Percentiles rank a stretch among this genome's conserved stretches.
Conservation (phyloP, 345 rosid species). For the Euclidium syriacum region DNA sequence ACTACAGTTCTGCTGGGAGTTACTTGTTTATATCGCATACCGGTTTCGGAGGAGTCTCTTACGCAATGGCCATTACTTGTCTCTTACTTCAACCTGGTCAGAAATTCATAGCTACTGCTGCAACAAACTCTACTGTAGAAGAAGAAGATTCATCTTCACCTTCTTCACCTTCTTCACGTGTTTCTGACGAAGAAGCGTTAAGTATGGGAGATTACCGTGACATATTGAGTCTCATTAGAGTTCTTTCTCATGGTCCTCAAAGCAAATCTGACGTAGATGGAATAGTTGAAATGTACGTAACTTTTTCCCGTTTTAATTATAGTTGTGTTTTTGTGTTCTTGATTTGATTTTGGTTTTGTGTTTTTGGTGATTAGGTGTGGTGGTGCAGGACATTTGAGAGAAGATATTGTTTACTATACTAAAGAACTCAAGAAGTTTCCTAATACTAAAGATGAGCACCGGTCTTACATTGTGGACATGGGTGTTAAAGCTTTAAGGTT, state of each 20-base stretch:
- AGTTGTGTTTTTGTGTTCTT: no score
- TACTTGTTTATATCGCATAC: slow-evolving; percentile 93
- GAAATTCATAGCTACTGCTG: slow-evolving; percentile 33
- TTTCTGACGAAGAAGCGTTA: slow-evolving; percentile 68
- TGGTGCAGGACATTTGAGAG: slow-evolving; percentile 87
- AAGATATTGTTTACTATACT: slow-evolving; percentile 64
- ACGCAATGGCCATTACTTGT: slow-evolving; percentile 88
- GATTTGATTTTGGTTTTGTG: slow-evolving; percentile 6
- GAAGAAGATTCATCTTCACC: slow-evolving; percentile 35
- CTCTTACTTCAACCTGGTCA: slow-evolving; percentile 59
- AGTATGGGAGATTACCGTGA: slow-evolving; percentile 94
- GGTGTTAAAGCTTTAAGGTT: slow-evolving; percentile 89
- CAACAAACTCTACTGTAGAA: slow-evolving; percentile 22
- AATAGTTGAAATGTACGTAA: slow-evolving; percentile 54
- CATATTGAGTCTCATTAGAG: slow-evolving; percentile 93
- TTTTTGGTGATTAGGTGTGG: slow-evolving; percentile 69
- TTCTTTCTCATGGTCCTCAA: slow-evolving; percentile 79
- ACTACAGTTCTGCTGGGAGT: slow-evolving; percentile 56
- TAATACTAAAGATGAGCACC: slow-evolving; percentile 55
- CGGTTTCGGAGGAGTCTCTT: slow-evolving; percentile 87
- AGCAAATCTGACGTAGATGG: slow-evolving; percentile 88
- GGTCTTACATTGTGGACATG: slow-evolving; percentile 62
- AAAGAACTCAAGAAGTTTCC: slow-evolving; percentile 55
- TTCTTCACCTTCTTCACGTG: slow-evolving; percentile 46
- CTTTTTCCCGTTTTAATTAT: neutral